phyloP scores from a whole-genome alignment of 2,329 filamentous ascomycete genomes.

The Colletotrichum navitas region DNA sequence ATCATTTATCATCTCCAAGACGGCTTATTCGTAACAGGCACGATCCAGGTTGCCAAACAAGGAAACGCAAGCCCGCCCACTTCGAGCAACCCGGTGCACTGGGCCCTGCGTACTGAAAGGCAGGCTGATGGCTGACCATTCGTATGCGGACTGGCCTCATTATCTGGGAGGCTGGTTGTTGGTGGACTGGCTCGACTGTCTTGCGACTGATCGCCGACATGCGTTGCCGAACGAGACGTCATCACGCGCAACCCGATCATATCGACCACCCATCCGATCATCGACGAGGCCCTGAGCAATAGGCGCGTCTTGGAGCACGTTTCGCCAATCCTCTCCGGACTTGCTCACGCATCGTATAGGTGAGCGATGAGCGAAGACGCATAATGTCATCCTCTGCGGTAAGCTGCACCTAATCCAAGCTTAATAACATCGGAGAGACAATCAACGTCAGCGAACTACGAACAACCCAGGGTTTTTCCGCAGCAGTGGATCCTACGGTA shows the following conservation, averaged over 20 bases:
- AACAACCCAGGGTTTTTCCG: conserved; percentile 21
- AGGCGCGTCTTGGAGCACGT: background rate
- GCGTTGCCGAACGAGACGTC: conserved; percentile 28
- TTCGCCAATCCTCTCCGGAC: background rate
- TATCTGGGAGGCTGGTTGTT: conserved; percentile 17
- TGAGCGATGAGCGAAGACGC: background rate
- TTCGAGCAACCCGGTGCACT: conserved; percentile 19
- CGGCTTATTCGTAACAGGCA: conserved; percentile 15
- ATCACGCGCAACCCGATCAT: conserved; percentile 29
- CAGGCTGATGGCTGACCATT: conserved; percentile 7
- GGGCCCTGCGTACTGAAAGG: conserved; percentile 14
- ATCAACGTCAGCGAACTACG: conserved; percentile 27
- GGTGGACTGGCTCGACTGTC: conserved; percentile 15
- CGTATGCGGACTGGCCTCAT: conserved; percentile 1
- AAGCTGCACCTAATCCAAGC: conserved; percentile 6
- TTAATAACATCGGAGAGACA: conserved; percentile 10
- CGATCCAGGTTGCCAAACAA: conserved; percentile 32
- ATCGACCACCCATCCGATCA: conserved; percentile 23
- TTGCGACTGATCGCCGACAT: conserved; percentile 25
- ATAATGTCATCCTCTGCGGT: conserved; percentile 1
- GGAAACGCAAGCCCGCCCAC: conserved; percentile 21
- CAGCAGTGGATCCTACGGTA: conserved; percentile 21
- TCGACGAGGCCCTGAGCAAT: conserved; percentile 6
- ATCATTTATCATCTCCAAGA: conserved; percentile 34
- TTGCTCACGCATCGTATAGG: background rate